Evolutionary conservation across 441 rosid genomes (phyloP).

Genomic region (Erodium chrysanthum): DNA sequence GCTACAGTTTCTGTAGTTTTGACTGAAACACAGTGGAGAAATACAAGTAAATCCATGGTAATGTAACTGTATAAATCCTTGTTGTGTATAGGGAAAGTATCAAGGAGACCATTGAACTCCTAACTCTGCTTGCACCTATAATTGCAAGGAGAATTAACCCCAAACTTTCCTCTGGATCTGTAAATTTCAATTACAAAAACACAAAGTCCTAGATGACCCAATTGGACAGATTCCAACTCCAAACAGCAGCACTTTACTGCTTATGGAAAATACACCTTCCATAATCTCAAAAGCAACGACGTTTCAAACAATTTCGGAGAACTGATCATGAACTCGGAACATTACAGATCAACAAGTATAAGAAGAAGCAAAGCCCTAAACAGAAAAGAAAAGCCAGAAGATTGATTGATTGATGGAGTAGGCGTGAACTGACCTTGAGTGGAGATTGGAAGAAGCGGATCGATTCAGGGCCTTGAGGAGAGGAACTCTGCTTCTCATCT

Average conservation of each 20-base stretch:
- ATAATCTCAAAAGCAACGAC: not conserved
- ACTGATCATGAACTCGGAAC: not conserved
- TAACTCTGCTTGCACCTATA: not conserved
- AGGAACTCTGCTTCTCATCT: constrained; percentile 20
- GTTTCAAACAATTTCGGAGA: not conserved
- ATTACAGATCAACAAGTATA: not conserved
- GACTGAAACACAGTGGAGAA: too few relatives aligned
- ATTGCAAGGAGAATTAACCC: not conserved
- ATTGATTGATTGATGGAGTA: not conserved
- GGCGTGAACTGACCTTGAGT: not conserved
- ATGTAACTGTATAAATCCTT: not conserved
- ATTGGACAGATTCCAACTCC: not conserved
- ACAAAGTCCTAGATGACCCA: not conserved
- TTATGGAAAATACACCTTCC: not conserved
- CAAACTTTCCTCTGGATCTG: not conserved
- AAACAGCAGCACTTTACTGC: not conserved
- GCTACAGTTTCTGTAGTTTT: too few relatives aligned
- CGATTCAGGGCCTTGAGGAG: constrained; percentile 24
- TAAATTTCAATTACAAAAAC: not conserved
- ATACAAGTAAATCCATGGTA: too few relatives aligned
- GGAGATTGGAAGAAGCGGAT: constrained; percentile 23
- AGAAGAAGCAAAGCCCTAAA: too few relatives aligned
- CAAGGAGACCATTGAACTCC: not conserved
- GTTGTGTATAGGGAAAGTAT: not conserved
- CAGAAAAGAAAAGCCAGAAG: not conserved